Percentiles rank a stretch among this genome's conserved stretches.
Conservation (phyloP, 129 eudicot genomes). For the Pseudognaphalium luteoalbum region DNA sequence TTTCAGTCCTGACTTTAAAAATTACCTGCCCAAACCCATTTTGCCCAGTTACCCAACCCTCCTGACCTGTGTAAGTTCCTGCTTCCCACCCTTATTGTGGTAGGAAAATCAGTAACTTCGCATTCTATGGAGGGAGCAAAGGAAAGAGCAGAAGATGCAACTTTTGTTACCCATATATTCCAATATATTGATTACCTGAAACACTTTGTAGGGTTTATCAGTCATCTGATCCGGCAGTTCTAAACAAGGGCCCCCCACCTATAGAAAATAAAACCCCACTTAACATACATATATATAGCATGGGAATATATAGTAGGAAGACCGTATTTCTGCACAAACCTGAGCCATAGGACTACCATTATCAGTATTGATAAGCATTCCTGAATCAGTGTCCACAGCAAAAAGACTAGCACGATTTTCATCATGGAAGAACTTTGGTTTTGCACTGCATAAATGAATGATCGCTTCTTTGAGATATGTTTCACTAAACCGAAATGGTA, state of each 20-base stretch:
- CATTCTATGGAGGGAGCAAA: conserved; percentile 6
- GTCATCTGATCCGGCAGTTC: conserved; percentile 49
- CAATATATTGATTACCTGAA: conserved; percentile 59
- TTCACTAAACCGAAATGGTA: conserved; percentile 11
- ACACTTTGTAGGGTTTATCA: conserved; percentile 61
- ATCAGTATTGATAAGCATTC: conserved; percentile 94
- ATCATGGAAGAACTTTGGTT: conserved; percentile 95
- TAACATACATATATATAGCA: neutral
- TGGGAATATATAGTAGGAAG: neutral
- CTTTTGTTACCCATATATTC: neutral
- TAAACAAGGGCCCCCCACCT: conserved; percentile 65
- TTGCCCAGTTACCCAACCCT: neutral
- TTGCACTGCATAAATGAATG: conserved; percentile 53
- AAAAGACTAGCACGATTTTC: conserved; percentile 87
- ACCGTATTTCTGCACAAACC: conserved; percentile 47
- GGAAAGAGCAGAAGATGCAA: neutral
- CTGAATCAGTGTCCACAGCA: conserved; percentile 83
- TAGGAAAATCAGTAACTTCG: conserved; percentile 1
- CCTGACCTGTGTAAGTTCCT: neutral
- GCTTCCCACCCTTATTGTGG: neutral
- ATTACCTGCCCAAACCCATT: neutral
- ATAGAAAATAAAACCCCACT: conserved; percentile 4
- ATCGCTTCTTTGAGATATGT: conserved; percentile 15
- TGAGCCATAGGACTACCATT: conserved; percentile 98
- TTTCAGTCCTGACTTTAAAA: neutral